Evolutionary conservation across 2,329 filamentous ascomycete genomes (phyloP), one percentile per base, ranked within the genome.

Genomic region (Talaromyces sp.): DNA sequence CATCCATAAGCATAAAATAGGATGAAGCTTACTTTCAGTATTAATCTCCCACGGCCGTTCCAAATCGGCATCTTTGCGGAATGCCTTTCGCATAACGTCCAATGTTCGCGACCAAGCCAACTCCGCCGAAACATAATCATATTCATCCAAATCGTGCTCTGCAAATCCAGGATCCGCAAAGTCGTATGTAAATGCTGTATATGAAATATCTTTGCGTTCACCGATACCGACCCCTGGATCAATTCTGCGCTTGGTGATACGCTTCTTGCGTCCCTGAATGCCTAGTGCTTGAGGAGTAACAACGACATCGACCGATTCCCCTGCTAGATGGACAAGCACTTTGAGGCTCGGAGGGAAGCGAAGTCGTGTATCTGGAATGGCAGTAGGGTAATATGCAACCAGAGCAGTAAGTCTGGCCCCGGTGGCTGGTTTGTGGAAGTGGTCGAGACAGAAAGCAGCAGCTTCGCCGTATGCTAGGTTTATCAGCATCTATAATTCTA

Each of bases 71-170:
- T 77, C 69, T 43, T 72, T 67, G 3, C 69, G 70, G 66, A 91
- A 89, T 0, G 83, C 87, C 60, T 79, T 80, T 40, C 85, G 78
- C 36, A 89, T 76, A 0, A 78, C 72, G 1, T 77, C 77, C 58
- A 92, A 66, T 36, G 83, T 86, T 7, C 89, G 78, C n/a, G 80
- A 83, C 81, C 86, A 91, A 0, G 88, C 87, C 19, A 91, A 66
- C n/a, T 81, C 80, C 1, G 86, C 82, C 0, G 81, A 81, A 2
- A 88, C 76, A 9, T 80, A 76, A 62, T 90, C 81, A 64, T 84
- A 91, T 63, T 87, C 83, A 2, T 88, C 84, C 33, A 89, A 69
- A 57, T 89, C 84, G 19, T 81, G 79, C 70, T 91, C 88, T 0
- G 88, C 88, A 62, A 92, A 91, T 0, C 89, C 89, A 0, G 83